A percentile compares a stretch with the other conserved stretches of the same genome.
Conservation (phyloP, 129 eudicot genomes). For the Artemisia tridentata region DNA sequence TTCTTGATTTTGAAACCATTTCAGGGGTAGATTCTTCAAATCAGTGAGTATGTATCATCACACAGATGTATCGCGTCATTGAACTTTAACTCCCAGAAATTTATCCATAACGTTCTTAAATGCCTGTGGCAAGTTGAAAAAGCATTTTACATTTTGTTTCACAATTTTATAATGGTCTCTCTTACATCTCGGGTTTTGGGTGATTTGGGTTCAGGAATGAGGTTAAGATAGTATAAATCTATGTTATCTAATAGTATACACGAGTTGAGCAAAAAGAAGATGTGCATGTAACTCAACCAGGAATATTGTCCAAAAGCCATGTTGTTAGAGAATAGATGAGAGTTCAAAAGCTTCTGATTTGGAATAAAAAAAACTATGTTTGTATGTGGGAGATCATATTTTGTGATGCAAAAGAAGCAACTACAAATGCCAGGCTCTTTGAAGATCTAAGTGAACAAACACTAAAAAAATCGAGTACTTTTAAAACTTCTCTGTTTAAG, state of each 20-base stretch:
- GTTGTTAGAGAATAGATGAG: too few species aligned
- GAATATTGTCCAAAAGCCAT: neutral
- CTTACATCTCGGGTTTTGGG: neutral
- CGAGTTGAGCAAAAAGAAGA: constrained; percentile 3
- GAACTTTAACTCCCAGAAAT: constrained; percentile 64
- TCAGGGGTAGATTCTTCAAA: constrained; percentile 27
- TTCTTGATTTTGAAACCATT: constrained; percentile 13
- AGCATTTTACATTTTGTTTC: constrained; percentile 20
- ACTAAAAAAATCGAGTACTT: neutral
- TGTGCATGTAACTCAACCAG: neutral
- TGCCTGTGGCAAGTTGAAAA: constrained; percentile 51
- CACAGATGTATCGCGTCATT: constrained; percentile 35
- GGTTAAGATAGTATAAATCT: neutral
- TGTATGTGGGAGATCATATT: neutral
- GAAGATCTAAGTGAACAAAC: constrained; percentile 10
- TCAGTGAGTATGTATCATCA: constrained; percentile 22
- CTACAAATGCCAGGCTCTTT: neutral
- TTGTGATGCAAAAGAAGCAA: neutral
- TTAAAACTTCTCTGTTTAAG: neutral
- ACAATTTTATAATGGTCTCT: constrained; percentile 15
- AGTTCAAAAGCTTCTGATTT: neutral
- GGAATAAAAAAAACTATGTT: neutral
- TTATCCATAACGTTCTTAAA: constrained; percentile 74
- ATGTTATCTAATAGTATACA: neutral
- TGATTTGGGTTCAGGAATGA: neutral